Evolutionary conservation across 148 eudicot genomes (phyloP), one percentile per base, ranked within the genome.

Genomic region (Spergularia marina): DNA sequence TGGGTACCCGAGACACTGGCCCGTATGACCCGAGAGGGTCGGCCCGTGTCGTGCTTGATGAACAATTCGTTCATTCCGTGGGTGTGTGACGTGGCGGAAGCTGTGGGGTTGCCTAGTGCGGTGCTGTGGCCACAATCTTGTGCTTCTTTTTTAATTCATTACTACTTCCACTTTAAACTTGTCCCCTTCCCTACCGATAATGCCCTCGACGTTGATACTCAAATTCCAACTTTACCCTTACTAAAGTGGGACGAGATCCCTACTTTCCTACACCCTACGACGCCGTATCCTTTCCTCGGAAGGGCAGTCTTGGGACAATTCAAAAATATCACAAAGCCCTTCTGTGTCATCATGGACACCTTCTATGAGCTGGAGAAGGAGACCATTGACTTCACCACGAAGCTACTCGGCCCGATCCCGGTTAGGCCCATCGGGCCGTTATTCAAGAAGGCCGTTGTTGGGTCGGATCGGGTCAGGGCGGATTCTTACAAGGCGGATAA

Each of bases 121-220:
- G 80, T 90, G 87, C 80, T 93, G 7, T 93, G 98, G 98, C 87
- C 88, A 5, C 98, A 91, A 58, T 89, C 96, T 0, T 85, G 87
- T 34, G 93, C 94, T 10, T 85, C 89, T 51, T 93, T 90, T 39
- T 52, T 88, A 0, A 73, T 89, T 1, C 91, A 90, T 54, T 91
- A 91, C 53, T 85, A 85, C 68, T 93, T 83, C 63, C 77, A 81
- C 68, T 81, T 89, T 72, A 53, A 63, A 4, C 56, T 86, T 1
- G 84, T 81, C 0, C 87, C 86, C 0, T 93, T 93, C 56, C 98
- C 96, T 4, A 72, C 74, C 57, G 94, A 91, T 72, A 20, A 68
- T 3, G 77, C 78, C 39, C 91, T 86, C 0, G 72, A 86, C 13
- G 76, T 84, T 15, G 89, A 88, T 20, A 86, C 88, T 3, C 69